Evolutionary conservation across 2,329 filamentous ascomycete species (phyloP).

Genomic region (Fusarium zealandicum): DNA sequence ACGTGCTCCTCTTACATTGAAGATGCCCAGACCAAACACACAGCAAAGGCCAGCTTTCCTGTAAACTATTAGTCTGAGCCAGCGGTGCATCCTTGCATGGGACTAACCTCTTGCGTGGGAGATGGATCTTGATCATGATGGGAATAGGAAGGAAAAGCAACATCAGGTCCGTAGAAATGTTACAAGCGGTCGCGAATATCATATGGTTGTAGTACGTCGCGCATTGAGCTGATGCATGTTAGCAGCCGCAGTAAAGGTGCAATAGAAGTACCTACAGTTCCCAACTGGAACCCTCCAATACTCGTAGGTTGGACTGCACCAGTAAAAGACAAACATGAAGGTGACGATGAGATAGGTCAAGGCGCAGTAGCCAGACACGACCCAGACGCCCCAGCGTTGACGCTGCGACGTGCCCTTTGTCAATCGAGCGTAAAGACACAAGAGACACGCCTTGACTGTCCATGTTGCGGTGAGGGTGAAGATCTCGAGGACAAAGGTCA

Average conservation of each 20-base stretch:
- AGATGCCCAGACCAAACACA: conserved; percentile 64
- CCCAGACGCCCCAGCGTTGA: conserved; percentile 50
- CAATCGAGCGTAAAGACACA: conserved; percentile 61
- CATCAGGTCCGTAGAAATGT: conserved; percentile 55
- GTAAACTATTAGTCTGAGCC: not conserved
- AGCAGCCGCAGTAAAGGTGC: not conserved
- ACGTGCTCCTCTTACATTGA: conserved; percentile 44
- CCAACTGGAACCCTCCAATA: conserved; percentile 60
- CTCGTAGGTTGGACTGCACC: conserved; percentile 59
- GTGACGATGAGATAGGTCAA: conserved; percentile 57
- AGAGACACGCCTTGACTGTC: conserved; percentile 60
- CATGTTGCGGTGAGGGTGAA: conserved; percentile 60
- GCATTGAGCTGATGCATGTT: conserved; percentile 47
- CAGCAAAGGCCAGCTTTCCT: conserved; percentile 61
- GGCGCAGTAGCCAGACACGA: conserved; percentile 53
- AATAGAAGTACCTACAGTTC: conserved; percentile 35
- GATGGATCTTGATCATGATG: conserved; percentile 50
- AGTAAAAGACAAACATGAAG: conserved; percentile 59
- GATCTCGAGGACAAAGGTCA: conserved; percentile 61
- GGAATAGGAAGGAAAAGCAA: conserved; percentile 56
- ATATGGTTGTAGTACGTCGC: conserved; percentile 56
- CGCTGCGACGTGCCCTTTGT: conserved; percentile 46
- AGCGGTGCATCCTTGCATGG: accelerated
- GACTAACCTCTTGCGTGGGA: conserved; percentile 44
- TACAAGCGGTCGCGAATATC: conserved; percentile 56